Percentiles rank a stretch among this genome's conserved stretches.
phyloP scores from a whole-genome alignment of 345 rosid genomes.

The Hibiscus syriacus region DNA sequence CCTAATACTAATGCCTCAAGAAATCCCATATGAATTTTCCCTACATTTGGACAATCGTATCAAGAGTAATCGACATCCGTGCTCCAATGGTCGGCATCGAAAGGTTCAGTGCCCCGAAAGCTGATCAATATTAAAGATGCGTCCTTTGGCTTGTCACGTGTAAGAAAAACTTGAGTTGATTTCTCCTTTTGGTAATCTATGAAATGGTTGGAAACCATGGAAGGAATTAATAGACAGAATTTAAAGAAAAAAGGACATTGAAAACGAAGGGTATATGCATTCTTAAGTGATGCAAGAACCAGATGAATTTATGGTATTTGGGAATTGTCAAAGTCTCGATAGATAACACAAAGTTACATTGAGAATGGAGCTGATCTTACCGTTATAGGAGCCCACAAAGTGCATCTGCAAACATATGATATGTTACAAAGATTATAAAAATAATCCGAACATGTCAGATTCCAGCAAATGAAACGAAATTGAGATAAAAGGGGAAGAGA shows the following conservation, averaged over 20 bases:
- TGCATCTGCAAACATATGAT: conserved; percentile 69
- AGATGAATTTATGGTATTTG: too few species aligned
- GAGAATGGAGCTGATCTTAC: conserved; percentile 21
- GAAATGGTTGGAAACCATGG: conserved; percentile 7
- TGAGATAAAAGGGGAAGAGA: neutral
- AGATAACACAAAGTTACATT: too few species aligned
- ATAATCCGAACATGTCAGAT: too few species aligned
- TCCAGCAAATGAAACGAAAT: too few species aligned
- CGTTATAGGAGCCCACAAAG: conserved; percentile 66
- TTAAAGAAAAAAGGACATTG: neutral
- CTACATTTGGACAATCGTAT: conserved; percentile 61
- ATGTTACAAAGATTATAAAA: too few species aligned
- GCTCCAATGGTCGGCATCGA: conserved; percentile 77
- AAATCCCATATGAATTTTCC: conserved; percentile 79
- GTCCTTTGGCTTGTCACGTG: conserved; percentile 64
- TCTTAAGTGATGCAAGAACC: neutral
- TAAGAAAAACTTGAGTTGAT: conserved; percentile 67
- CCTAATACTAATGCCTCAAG: conserved; percentile 85
- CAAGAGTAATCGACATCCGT: conserved; percentile 83
- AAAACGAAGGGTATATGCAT: neutral
- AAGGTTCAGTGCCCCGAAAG: conserved; percentile 87
- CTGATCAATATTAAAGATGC: conserved; percentile 65
- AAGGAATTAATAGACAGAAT: neutral
- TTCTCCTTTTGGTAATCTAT: conserved; percentile 64
- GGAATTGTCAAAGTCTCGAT: neutral